These are phyloP conservation scores for Lachnellula suecica DNA, from an alignment of 2,329 filamentous ascomycete species.

Conservation along the genomic window DNA sequence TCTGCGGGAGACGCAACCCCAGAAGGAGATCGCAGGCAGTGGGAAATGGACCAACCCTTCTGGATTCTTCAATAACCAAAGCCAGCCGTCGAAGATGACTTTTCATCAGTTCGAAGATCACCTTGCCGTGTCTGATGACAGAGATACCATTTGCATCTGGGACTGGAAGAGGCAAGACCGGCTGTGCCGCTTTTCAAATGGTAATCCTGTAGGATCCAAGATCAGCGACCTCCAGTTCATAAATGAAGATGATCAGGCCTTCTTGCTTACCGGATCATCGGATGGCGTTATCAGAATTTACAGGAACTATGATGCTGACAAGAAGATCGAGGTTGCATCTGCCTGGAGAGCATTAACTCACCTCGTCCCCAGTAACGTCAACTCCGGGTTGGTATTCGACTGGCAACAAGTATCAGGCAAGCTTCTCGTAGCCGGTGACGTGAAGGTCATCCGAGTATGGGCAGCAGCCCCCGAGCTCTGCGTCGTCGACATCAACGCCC, in stretches of 20 bases:
- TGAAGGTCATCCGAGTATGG: conserved; percentile 94
- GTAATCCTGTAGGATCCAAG: conserved; percentile 84
- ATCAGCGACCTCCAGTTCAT: conserved; percentile 97
- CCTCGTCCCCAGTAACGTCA: conserved; percentile 89
- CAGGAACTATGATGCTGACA: conserved; percentile 80
- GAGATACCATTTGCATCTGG: conserved; percentile 88
- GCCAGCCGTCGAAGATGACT: conserved; percentile 87
- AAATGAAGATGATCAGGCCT: conserved; percentile 95
- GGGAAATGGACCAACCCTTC: conserved; percentile 84
- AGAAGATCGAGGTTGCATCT: conserved; percentile 79
- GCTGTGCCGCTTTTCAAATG: conserved; percentile 86
- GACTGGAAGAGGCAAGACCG: conserved; percentile 81
- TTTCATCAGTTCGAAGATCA: conserved; percentile 99
- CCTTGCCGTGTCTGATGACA: conserved; percentile 88
- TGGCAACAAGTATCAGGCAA: conserved; percentile 98
- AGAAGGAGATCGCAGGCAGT: conserved; percentile 83
- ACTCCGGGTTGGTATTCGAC: conserved; percentile 94
- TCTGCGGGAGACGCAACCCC: conserved; percentile 86
- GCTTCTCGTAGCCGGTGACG: conserved; percentile 92
- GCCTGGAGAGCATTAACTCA: conserved; percentile 91
- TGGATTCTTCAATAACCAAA: conserved; percentile 83
- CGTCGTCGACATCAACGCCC: conserved; percentile 88
- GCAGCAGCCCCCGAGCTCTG: conserved; percentile 92
- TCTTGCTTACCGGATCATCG: conserved; percentile 91
- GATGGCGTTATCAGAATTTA: conserved; percentile 94